A percentile compares a stretch with the other conserved stretches of the same genome.
Evolutionary conservation across 1,284 basidiomycete genomes (phyloP).

Genomic region (Microbotryum intermedium): DNA sequence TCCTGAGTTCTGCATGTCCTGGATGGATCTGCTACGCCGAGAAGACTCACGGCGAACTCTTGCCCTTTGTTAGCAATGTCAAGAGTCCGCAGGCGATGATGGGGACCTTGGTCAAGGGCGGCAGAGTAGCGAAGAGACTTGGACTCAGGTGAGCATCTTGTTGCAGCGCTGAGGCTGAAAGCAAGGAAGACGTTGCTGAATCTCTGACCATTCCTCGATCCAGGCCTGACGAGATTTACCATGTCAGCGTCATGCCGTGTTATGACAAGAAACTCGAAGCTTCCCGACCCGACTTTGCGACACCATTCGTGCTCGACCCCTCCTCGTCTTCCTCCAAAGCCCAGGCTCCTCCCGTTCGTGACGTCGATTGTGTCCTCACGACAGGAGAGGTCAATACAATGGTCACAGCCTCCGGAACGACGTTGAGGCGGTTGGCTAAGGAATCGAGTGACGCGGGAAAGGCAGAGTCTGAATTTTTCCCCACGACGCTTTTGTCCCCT

Average conservation of each 20-base stretch:
- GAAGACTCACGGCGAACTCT: conserved; percentile 88
- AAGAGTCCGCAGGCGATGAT: conserved; percentile 92
- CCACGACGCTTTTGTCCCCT: conserved; percentile 3
- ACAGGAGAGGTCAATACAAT: conserved; percentile 88
- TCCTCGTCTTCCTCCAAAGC: neutral
- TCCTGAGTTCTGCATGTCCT: conserved; percentile 92
- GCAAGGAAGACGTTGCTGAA: neutral
- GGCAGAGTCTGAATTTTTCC: conserved; percentile 45
- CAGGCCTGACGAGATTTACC: conserved; percentile 78
- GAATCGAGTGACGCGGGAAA: too few species aligned
- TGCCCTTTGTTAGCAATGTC: conserved; percentile 78
- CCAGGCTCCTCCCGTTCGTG: conserved; percentile 59
- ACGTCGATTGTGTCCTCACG: conserved; percentile 96
- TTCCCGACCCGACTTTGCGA: conserved; percentile 81
- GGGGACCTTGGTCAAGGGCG: conserved; percentile 79
- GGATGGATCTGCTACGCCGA: conserved; percentile 99
- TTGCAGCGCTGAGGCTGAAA: neutral
- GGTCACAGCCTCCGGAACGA: conserved; percentile 43
- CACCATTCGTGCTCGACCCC: conserved; percentile 37
- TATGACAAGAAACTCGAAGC: conserved; percentile 99
- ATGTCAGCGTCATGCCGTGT: conserved; percentile 97
- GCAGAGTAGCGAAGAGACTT: conserved; percentile 59
- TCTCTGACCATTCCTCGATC: conserved; percentile 12
- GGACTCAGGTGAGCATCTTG: conserved; percentile 52
- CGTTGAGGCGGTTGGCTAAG: too few species aligned